Conservation (phyloP, 768 basidiomycete genomes). For the Trametes sanguinea region DNA sequence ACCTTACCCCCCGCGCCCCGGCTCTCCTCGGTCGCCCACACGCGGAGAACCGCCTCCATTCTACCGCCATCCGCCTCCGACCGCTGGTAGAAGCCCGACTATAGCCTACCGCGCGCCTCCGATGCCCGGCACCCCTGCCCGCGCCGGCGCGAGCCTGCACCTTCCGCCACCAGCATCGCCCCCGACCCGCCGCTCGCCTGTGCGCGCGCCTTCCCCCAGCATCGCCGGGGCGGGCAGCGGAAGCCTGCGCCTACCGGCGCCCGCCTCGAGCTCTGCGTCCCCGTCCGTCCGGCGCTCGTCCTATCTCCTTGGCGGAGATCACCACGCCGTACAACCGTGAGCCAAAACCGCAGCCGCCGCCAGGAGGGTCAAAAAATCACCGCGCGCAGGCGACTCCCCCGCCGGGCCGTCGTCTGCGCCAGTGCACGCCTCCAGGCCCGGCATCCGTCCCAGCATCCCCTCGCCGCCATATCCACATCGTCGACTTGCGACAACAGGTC, state of each 20-base stretch:
- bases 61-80: constrained; percentile 6
- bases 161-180: constrained; percentile 8
- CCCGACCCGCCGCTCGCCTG: constrained; percentile 1
- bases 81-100: constrained; percentile 1
- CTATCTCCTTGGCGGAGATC: constrained; percentile 44
- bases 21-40: constrained; percentile 22
- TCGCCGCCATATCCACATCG: constrained; percentile 25
- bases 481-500: constrained; percentile 21
- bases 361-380: constrained; percentile 69
- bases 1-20: constrained; percentile 16
- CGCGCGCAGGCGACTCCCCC: constrained; percentile 71
- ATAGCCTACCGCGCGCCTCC: constrained; percentile 6
- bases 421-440: constrained; percentile 28
- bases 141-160: constrained; percentile 3
- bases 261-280: background rate
- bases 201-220: background rate
- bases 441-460: constrained; percentile 19
- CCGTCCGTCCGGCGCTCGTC: constrained; percentile 41
- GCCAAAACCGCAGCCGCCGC: constrained; percentile 1
- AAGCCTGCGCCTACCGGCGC: constrained; percentile 18
- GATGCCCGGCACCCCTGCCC: background rate
- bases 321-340: constrained; percentile 39
- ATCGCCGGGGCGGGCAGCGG: background rate
- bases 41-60: constrained; percentile 24
- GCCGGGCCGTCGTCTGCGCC: constrained; percentile 82